Evolutionary conservation across 2,329 filamentous ascomycete genomes (phyloP).

Genomic region (Pseudogymnoascus sp.): DNA sequence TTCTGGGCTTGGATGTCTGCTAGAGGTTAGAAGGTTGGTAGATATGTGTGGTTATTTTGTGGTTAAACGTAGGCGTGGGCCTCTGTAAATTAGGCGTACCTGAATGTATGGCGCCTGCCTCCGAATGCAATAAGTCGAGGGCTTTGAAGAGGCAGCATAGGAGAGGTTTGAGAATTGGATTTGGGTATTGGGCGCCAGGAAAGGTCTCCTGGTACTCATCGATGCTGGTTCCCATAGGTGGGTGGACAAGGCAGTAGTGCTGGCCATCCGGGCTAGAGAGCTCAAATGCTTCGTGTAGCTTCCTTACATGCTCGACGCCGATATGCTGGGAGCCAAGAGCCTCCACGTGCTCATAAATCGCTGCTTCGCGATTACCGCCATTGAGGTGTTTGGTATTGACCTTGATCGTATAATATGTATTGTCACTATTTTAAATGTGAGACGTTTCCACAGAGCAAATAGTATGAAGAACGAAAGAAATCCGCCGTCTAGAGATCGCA

Average conservation of each 20-base stretch:
- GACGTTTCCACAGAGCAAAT: not conserved
- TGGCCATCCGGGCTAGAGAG: constrained; percentile 15
- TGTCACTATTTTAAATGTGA: not conserved
- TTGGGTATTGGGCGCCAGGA: constrained; percentile 9
- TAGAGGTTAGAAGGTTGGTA: not conserved
- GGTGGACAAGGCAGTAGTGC: constrained; percentile 17
- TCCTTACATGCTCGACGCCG: constrained; percentile 25
- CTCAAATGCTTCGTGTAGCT: constrained; percentile 29
- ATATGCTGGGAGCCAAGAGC: constrained; percentile 22
- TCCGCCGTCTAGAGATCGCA: not conserved
- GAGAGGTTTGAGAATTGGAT: constrained; percentile 15
- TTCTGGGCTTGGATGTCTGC: constrained; percentile 28
- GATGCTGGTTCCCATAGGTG: constrained; percentile 16
- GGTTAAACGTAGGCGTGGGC: not conserved
- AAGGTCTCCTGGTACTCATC: constrained; percentile 13
- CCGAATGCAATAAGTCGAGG: constrained; percentile 22
- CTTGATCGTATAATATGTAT: not conserved
- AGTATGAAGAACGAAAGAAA: not conserved
- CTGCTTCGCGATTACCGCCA: constrained; percentile 18
- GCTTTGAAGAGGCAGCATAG: constrained; percentile 15
- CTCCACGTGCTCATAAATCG: constrained; percentile 25
- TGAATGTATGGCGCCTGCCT: constrained; percentile 21
- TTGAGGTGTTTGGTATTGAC: not conserved
- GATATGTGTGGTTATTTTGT: not conserved
- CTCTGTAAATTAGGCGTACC: constrained; percentile 12